Evolutionary conservation across 768 basidiomycete species (phyloP), one percentile per base, ranked within the genome.

Genomic region (Sarcomyxa edulis): DNA sequence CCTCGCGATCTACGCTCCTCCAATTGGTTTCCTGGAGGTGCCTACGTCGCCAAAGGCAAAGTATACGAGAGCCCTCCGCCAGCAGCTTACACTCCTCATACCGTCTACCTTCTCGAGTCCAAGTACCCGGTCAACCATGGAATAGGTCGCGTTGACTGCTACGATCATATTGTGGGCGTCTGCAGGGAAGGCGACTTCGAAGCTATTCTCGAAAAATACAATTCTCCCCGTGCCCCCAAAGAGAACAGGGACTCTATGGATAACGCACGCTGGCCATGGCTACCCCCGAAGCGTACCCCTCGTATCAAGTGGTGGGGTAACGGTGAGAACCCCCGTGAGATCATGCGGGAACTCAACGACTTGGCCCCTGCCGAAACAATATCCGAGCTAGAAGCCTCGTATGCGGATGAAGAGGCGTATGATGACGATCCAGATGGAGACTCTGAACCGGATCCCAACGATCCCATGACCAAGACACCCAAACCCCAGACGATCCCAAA

Each of bases 181-280:
- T n/a, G n/a, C n/a, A n/a, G n/a, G n/a, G n/a, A n/a, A n/a, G n/a
- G n/a, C n/a, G n/a, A n/a, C n/a, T n/a, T n/a, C n/a, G n/a, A n/a
- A n/a, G n/a, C n/a, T n/a, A n/a, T n/a, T n/a, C n/a, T n/a, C n/a
- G n/a, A n/a, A n/a, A n/a, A n/a, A n/a, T n/a, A n/a, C n/a, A n/a
- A n/a, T n/a, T n/a, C n/a, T n/a, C n/a, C n/a, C n/a, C n/a, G n/a
- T 8, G 18, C 18, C 8, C 29, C 18, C 4, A 18, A 30, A 18
- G 29, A 14, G 29, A 14, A 18, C 29, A 30, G 29, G 29, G 48
- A 57, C 37, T 28, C 44, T 30, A 64, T 68, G 60, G 64, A 64
- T 40, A 64, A 63, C 18, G 66, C 68, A 3, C 52, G 53, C 16
- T 68, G 68, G 65, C 64, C 66, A 0, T 59, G 50, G 53, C 32